Percentiles rank a stretch among this genome's conserved stretches.
These are phyloP conservation scores for Pichia sp. DNA, from an alignment of 1,139 yeast genomes.

Conservation along the genomic window DNA sequence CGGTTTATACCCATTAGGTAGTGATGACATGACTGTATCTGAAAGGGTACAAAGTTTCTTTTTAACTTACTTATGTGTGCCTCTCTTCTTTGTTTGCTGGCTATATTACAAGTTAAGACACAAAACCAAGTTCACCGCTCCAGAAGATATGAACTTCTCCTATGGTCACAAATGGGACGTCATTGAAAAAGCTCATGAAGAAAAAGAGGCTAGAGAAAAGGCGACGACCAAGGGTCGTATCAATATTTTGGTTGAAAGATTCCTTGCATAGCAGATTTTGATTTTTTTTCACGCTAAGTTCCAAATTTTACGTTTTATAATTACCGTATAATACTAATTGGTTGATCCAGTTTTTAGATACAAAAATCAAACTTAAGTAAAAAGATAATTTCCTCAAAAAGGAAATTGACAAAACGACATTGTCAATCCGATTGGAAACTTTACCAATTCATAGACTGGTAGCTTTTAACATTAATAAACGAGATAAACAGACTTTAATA, in stretches of 20 bases:
- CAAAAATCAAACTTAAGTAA: too few species aligned
- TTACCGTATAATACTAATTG: too few species aligned
- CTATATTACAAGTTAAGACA: slow-evolving; percentile 15
- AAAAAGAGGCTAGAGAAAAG: slow-evolving; percentile 10
- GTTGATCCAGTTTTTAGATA: too few species aligned
- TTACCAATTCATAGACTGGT: too few species aligned
- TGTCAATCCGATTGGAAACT: too few species aligned
- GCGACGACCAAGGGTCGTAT: slow-evolving; percentile 4
- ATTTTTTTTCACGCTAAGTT: too few species aligned
- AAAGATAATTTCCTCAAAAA: too few species aligned
- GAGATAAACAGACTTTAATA: too few species aligned
- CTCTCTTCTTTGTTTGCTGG: slow-evolving; percentile 13
- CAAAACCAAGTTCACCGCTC: slow-evolving; percentile 9
- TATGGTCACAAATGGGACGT: slow-evolving; percentile 18
- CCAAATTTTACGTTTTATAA: too few species aligned
- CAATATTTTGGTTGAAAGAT: slow-evolving; percentile 11
- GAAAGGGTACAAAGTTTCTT: slow-evolving; percentile 16
- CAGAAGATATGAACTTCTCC: slow-evolving; percentile 17
- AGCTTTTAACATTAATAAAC: too few species aligned
- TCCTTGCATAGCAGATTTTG: slow-evolving; percentile 1
- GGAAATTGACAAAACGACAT: too few species aligned
- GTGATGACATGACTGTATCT: slow-evolving; percentile 10
- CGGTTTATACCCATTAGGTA: slow-evolving; percentile 16
- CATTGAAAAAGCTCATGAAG: slow-evolving; percentile 11
- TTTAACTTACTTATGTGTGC: slow-evolving; percentile 17